Percentiles rank a stretch among this genome's conserved stretches.
These are phyloP conservation scores for Delitschia confertaspora DNA, from an alignment of 495 filamentous ascomycete genomes.

Conservation along the genomic window DNA sequence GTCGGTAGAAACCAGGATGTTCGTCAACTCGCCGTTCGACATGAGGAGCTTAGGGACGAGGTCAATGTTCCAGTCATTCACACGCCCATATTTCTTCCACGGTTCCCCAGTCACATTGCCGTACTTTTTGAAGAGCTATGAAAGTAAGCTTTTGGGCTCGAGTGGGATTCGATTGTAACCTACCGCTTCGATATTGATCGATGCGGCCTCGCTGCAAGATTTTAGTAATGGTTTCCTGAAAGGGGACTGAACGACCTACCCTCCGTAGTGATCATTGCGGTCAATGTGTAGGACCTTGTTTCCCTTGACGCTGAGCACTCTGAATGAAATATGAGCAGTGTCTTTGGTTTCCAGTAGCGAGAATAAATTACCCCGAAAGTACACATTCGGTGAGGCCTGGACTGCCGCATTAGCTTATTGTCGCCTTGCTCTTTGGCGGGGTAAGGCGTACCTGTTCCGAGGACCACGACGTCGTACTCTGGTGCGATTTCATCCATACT, in stretches of 20 bases:
- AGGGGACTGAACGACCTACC: slow-evolving; percentile 47
- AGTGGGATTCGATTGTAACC: slow-evolving; percentile 29
- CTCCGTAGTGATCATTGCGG: slow-evolving; percentile 97
- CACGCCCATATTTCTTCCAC: slow-evolving; percentile 92
- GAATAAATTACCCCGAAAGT: slow-evolving; percentile 74
- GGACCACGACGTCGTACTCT: slow-evolving; percentile 96
- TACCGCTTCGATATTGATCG: slow-evolving; percentile 88
- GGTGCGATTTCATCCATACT: slow-evolving; percentile 92
- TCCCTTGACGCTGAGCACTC: slow-evolving; percentile 95
- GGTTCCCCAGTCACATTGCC: slow-evolving; percentile 84
- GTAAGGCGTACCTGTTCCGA: slow-evolving; percentile 74
- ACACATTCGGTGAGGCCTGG: slow-evolving; percentile 96
- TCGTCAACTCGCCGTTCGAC: slow-evolving; percentile 96
- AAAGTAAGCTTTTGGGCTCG: not conserved
- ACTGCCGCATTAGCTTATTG: slow-evolving; percentile 26
- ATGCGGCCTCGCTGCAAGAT: slow-evolving; percentile 71
- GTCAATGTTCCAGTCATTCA: slow-evolving; percentile 99
- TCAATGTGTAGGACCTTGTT: slow-evolving; percentile 99
- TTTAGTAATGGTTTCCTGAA: slow-evolving; percentile 34
- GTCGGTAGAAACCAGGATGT: slow-evolving; percentile 92
- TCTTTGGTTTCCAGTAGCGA: not conserved
- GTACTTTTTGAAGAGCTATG: slow-evolving; percentile 88
- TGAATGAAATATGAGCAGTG: slow-evolving; percentile 32
- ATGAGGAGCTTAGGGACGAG: slow-evolving; percentile 96
- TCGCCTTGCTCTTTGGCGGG: slow-evolving; percentile 31